Conservation (phyloP, 345 rosid genomes). For the Arabidopsis arenosa region DNA sequence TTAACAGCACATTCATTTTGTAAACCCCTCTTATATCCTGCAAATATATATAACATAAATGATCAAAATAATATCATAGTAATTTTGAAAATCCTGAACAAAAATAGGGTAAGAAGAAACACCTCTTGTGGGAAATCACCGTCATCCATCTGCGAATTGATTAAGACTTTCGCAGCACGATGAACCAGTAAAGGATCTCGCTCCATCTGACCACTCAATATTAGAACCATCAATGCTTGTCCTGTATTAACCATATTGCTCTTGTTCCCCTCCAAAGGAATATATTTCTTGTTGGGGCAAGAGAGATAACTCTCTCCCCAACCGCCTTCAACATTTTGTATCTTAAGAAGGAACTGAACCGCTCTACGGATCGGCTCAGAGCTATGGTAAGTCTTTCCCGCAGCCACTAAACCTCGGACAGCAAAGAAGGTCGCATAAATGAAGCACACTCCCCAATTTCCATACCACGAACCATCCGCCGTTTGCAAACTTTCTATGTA, state of each 20-base stretch:
- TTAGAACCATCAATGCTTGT: conserved; percentile 26
- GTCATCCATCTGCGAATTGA: conserved; percentile 29
- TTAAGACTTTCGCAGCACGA: conserved; percentile 27
- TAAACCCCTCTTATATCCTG: neutral
- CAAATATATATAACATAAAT: neutral
- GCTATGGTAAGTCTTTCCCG: conserved; percentile 49
- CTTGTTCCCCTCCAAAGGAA: conserved; percentile 19
- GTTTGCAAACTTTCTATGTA: conserved; percentile 56
- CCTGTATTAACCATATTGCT: conserved; percentile 29
- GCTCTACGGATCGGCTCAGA: conserved; percentile 54
- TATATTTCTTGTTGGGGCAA: conserved; percentile 53
- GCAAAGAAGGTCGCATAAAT: conserved; percentile 66
- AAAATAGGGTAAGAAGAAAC: neutral
- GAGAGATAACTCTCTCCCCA: conserved; percentile 77
- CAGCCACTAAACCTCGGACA: conserved; percentile 55
- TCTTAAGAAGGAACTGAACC: conserved; percentile 55
- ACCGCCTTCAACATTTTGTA: conserved; percentile 62
- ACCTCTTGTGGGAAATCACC: conserved; percentile 39
- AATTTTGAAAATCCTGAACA: neutral
- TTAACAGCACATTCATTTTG: neutral
- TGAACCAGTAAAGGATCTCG: conserved; percentile 34
- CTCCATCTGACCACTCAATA: conserved; percentile 39
- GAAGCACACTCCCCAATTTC: conserved; percentile 77
- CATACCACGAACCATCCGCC: conserved; percentile 73
- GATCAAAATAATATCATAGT: neutral